Evolutionary conservation across 441 rosid genomes (phyloP).

Genomic region (Erodium texanum): DNA sequence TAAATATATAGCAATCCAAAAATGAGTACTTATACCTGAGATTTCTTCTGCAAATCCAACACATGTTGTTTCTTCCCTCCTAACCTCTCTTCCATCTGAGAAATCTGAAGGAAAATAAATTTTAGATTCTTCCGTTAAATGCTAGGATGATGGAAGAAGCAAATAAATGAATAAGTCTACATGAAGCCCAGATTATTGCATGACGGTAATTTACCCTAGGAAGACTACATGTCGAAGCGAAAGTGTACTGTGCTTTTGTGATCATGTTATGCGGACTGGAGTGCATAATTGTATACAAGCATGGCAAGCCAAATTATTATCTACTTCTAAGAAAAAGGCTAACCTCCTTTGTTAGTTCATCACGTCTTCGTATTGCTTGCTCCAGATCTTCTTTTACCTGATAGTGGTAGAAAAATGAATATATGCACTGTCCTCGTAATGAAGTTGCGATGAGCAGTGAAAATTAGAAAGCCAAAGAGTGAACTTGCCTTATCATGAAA

Average conservation of each 20-base stretch:
- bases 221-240: background rate
- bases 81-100: slow-evolving; percentile 39
- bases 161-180: background rate
- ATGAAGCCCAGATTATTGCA: background rate
- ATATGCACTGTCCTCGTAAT: background rate
- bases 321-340: slow-evolving; percentile 11
- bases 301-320: background rate
- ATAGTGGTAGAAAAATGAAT: slow-evolving; percentile 11
- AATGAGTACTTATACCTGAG: slow-evolving; percentile 33
- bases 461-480: slow-evolving; percentile 4
- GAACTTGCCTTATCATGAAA: slow-evolving; percentile 39
- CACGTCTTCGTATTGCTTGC: slow-evolving; percentile 34
- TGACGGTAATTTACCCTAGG: background rate
- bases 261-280: background rate
- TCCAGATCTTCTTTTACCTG: slow-evolving; percentile 61
- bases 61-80: slow-evolving; percentile 38
- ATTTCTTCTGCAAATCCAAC: slow-evolving; percentile 47
- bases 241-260: background rate
- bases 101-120: slow-evolving; percentile 37
- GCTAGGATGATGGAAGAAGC: background rate
- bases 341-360: slow-evolving; percentile 60
- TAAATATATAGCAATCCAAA: background rate
- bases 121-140: slow-evolving; percentile 8
- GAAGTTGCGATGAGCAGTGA: background rate
- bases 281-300: slow-evolving; percentile 5